These are phyloP conservation scores for Colletotrichum tabaci DNA, from an alignment of 2,329 filamentous ascomycete species.

Conservation along the genomic window DNA sequence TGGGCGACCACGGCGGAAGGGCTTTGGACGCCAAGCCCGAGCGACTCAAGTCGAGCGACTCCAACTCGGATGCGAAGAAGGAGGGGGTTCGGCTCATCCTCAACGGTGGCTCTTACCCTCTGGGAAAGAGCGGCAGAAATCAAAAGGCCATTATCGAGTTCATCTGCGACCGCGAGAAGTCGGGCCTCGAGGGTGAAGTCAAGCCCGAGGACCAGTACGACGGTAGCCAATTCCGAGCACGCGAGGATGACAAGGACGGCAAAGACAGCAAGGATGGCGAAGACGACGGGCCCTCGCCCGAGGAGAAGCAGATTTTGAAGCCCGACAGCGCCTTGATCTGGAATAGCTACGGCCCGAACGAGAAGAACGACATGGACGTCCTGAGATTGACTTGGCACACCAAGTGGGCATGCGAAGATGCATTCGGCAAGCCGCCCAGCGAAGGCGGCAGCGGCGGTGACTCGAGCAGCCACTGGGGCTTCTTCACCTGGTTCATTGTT, in stretches of 20 bases:
- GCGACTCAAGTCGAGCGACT: conserved; percentile 75
- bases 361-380: conserved; percentile 71
- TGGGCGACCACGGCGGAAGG: conserved; percentile 70
- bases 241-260: conserved; percentile 53
- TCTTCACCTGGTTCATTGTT: conserved; percentile 97
- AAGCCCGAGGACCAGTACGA: conserved; percentile 69
- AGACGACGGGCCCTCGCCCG: conserved; percentile 51
- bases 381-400: conserved; percentile 88
- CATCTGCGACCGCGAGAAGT: conserved; percentile 80
- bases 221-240: conserved; percentile 48
- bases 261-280: conserved; percentile 53
- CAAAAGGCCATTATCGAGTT: conserved; percentile 90
- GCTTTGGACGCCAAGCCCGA: conserved; percentile 76
- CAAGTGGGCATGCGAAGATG: conserved; percentile 84
- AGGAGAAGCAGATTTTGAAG: conserved; percentile 68
- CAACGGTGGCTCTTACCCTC: conserved; percentile 68
- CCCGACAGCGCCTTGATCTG: conserved; percentile 79
- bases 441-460: conserved; percentile 58
- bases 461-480: conserved; percentile 81
- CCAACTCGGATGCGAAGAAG: conserved; percentile 74
- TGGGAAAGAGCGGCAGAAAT: conserved; percentile 68
- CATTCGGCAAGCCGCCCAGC: conserved; percentile 53
- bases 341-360: conserved; percentile 77
- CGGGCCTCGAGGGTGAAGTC: conserved; percentile 81
- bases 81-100: conserved; percentile 82